Percentiles rank a stretch among this genome's conserved stretches.
These are phyloP conservation scores for Ascomycota sp. DNA, from an alignment of 2,329 filamentous ascomycete species.

Conservation along the genomic window DNA sequence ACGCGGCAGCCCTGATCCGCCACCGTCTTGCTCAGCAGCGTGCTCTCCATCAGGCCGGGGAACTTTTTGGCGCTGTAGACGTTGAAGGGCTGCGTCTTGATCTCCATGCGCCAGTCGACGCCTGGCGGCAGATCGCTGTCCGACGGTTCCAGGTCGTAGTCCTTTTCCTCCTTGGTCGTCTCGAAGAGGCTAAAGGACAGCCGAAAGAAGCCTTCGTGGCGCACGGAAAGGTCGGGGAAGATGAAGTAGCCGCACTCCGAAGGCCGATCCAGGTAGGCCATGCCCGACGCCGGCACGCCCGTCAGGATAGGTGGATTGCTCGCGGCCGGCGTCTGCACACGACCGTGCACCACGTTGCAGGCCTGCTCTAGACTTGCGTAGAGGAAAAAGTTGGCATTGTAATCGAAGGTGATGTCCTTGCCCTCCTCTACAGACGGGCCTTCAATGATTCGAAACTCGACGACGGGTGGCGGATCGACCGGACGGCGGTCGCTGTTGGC, in stretches of 20 bases:
- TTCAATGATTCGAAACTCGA: constrained; percentile 74
- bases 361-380: constrained; percentile 81
- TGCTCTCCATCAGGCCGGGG: constrained; percentile 80
- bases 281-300: constrained; percentile 83
- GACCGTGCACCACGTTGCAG: constrained; percentile 62
- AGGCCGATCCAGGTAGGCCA: constrained; percentile 87
- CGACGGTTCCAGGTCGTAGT: constrained; percentile 40
- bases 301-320: constrained; percentile 69
- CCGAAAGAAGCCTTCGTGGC: constrained; percentile 86
- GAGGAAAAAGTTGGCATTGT: constrained; percentile 95
- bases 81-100: constrained; percentile 69
- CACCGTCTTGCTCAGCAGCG: constrained; percentile 68
- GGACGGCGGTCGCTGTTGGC: constrained; percentile 54
- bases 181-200: constrained; percentile 86
- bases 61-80: constrained; percentile 98
- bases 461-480: constrained; percentile 85
- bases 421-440: constrained; percentile 38
- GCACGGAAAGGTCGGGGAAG: constrained; percentile 88
- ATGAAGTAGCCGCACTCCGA: constrained; percentile 74
- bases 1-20: constrained; percentile 95
- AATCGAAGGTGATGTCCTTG: constrained; percentile 65
- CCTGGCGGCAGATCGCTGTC: constrained; percentile 24
- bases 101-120: constrained; percentile 73
- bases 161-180: constrained; percentile 68
- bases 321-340: constrained; percentile 45